Evolutionary conservation across 305 asterid genomes (phyloP), one percentile per base, ranked within the genome.

Genomic region (Plantago coronopus): DNA sequence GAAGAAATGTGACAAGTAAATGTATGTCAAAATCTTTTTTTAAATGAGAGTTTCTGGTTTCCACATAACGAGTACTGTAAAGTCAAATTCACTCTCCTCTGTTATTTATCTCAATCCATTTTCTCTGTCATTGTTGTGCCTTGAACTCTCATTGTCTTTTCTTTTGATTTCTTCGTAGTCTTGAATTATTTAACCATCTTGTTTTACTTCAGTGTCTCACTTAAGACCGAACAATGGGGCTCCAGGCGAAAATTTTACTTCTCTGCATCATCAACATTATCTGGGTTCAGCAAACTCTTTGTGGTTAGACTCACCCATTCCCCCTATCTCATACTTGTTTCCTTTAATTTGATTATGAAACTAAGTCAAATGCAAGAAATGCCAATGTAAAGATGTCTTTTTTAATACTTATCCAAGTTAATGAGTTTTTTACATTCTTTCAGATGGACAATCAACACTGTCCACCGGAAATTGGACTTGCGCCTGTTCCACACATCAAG

Each of bases 401-500:
- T 27, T 27, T 27, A n/a, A n/a, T n/a, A n/a, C n/a, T n/a, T 34
- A 34, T 34, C 40, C 40, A 34, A 7, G 40, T 34, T 34, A 34
- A 34, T 34, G 40, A 7, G 2, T 62, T 45, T 60, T 63, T n/a
- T 37, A 57, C 49, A 43, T 62, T 38, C 63, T 68, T 57, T 62
- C 72, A 80, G 94, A 68, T 18, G 82, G 62, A 57, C 57, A 16
- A 54, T 63, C 76, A 19, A 56, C 64, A 59, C 61, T 74, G 44
- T 69, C 86, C 48, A 81, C 63, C 55, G 46, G 62, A 42, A 76
- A 70, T 62, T 94, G 97, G 99, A 78, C 86, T 10, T 94, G 99
- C 83, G 76, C 77, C 15, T 94, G 99, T 74, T 79, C 78, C 58
- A 27, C 69, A 15, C 81, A 16, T 20, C 78, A 72, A 49, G 74